These are phyloP conservation scores for Sugiyamaella neomexicana DNA, from an alignment of 1,139 yeast genomes.

Conservation along the genomic window DNA sequence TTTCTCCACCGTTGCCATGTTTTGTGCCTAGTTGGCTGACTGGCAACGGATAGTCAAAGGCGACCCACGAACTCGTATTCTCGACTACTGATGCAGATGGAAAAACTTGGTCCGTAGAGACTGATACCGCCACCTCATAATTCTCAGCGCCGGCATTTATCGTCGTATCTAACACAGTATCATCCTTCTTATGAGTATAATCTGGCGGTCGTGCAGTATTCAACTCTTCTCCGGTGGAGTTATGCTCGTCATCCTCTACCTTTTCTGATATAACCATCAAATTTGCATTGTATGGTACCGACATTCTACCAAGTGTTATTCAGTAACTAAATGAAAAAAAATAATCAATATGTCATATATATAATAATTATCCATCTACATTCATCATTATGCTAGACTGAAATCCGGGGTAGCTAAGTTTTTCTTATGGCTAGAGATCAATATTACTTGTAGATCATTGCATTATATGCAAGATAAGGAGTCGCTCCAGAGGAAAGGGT, in stretches of 20 bases:
- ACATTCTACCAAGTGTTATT: neutral
- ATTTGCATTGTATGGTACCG: neutral
- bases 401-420: neutral
- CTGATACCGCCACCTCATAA: neutral
- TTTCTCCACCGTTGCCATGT: neutral
- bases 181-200: too few species aligned
- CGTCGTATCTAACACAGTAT: too few species aligned
- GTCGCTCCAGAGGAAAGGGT: neutral
- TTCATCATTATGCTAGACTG: neutral
- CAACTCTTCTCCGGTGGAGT: neutral
- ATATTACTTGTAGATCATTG: neutral
- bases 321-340: neutral
- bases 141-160: neutral
- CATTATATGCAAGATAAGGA: neutral
- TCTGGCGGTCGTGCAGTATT: neutral
- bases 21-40: conserved; percentile 15
- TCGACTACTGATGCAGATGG: conserved; percentile 18
- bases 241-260: neutral
- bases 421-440: neutral
- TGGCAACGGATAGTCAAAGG: conserved; percentile 24
- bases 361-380: neutral
- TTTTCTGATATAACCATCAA: neutral
- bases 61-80: conserved; percentile 20
- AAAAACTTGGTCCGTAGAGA: neutral
- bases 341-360: too few species aligned